phyloP scores from a whole-genome alignment of 139 green algal species.

The Nannochloris sp. region DNA sequence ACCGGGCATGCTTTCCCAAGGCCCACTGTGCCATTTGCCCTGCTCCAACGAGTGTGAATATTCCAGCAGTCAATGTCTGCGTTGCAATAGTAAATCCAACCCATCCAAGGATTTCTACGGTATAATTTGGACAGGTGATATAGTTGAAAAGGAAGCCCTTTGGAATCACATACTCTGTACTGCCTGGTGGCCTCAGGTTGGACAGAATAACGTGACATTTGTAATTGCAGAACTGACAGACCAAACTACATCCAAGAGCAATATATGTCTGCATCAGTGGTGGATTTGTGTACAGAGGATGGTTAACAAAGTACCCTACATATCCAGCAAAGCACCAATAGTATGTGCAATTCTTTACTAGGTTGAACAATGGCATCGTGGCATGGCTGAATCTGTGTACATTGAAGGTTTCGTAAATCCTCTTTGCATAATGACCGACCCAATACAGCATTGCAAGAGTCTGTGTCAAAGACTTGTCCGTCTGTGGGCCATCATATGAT shows the following conservation, averaged over 20 bases:
- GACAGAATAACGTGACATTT: slow-evolving; percentile 80
- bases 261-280: slow-evolving; percentile 21
- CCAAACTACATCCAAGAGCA: slow-evolving; percentile 39
- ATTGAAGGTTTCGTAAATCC: slow-evolving; percentile 89
- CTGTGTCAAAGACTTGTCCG: slow-evolving; percentile 47
- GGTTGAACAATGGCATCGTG: slow-evolving; percentile 95
- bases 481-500: not conserved
- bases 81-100: slow-evolving; percentile 74
- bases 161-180: slow-evolving; percentile 81
- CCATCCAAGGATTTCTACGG: slow-evolving; percentile 81
- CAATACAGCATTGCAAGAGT: slow-evolving; percentile 80
- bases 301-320: slow-evolving; percentile 96
- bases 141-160: slow-evolving; percentile 83
- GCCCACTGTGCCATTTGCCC: slow-evolving; percentile 87
- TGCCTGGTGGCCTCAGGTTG: slow-evolving; percentile 63
- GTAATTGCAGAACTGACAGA: slow-evolving; percentile 69
- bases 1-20: slow-evolving; percentile 77
- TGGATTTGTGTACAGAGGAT: slow-evolving; percentile 88
- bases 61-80: slow-evolving; percentile 56
- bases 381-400: slow-evolving; percentile 88
- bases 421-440: slow-evolving; percentile 91
- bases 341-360: slow-evolving; percentile 92
- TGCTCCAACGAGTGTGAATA: slow-evolving; percentile 76
- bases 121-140: slow-evolving; percentile 98
- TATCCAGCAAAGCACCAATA: slow-evolving; percentile 89